Base-by-base conservation (phyloP, 179 eudicot genomes). In the Beta macrorhiza region DNA sequence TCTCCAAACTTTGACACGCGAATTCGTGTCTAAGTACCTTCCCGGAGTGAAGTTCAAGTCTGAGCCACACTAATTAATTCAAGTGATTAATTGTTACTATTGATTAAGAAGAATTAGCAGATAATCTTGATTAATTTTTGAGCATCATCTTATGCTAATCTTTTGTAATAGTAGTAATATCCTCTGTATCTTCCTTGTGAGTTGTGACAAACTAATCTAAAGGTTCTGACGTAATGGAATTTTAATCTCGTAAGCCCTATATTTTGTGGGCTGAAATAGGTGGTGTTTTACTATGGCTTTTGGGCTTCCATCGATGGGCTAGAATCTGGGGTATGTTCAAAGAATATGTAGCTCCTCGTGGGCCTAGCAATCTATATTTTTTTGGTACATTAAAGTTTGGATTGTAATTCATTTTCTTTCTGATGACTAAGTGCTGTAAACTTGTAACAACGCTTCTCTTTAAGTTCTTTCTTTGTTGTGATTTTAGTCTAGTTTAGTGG, bases 1-100 rank as follows among this genome's bases (percentile, higher is more conserved):
- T 82, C 92, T 88, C 3, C 92, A 86, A 59, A 76, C 86, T 8
- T 83, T 91, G 13, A 87, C 93, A 13, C 85, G 89, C 8, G 92
- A 89, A 57, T 85, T 89, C 55, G 90, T 91, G 57, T 88, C 90
- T 12, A 88, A 86, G 80, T 89, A 87, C 80, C 83, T 88, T 10
- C 87, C 89, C 0, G 91, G 89, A 47, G 90, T 89, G 14, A 87
- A 83, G 82, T 83, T 90, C 79, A 80, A 71, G 86, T 75, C 85
- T 9, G 89, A 84, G 69, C 83, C 85, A 52, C 49, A 57, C 52
- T 85, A 79, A 75, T 59, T 65, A 65, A 71, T 7, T 5, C 9
- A 8, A 5, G 12, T 22, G 22, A 17, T 15, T 75, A 45, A 29
- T 57, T 17, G 51, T 5, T 6, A 13, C 20, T n/a, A 67, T 67